These are phyloP conservation scores for Chalciporus chontae DNA, from an alignment of 768 basidiomycete species.

Conservation along the genomic window DNA sequence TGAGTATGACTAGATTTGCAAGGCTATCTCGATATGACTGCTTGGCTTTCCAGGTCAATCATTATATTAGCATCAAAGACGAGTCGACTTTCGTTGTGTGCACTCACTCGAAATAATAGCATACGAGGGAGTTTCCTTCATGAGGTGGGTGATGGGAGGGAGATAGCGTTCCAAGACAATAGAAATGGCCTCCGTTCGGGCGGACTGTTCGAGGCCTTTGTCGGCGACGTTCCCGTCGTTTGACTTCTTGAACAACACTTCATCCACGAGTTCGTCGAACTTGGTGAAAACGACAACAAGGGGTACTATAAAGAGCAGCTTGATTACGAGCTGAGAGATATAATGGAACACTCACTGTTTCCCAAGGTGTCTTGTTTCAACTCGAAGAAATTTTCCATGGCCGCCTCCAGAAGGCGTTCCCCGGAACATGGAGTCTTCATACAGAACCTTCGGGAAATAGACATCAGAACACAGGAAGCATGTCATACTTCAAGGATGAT, in stretches of 20 bases:
- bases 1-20: neutral
- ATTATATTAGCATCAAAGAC: neutral
- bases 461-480: neutral
- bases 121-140: neutral
- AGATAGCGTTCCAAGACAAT: neutral
- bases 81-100: neutral
- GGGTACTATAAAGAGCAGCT: neutral
- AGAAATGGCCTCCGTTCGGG: neutral
- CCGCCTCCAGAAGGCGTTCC: neutral
- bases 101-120: neutral
- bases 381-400: neutral
- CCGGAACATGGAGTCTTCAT: neutral
- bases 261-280: constrained; percentile 1
- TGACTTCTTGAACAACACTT: neutral
- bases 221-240: neutral
- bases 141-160: neutral
- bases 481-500: neutral
- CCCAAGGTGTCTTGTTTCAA: constrained; percentile 3
- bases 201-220: neutral
- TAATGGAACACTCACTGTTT: neutral
- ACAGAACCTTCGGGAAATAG: neutral
- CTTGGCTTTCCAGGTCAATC: neutral
- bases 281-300: constrained; percentile 8
- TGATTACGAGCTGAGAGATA: neutral
- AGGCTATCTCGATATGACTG: neutral